A percentile compares a stretch with the other conserved stretches of the same genome.
Conservation (phyloP, 2,329 filamentous ascomycete genomes). For the Sarocladiaceae sp. region DNA sequence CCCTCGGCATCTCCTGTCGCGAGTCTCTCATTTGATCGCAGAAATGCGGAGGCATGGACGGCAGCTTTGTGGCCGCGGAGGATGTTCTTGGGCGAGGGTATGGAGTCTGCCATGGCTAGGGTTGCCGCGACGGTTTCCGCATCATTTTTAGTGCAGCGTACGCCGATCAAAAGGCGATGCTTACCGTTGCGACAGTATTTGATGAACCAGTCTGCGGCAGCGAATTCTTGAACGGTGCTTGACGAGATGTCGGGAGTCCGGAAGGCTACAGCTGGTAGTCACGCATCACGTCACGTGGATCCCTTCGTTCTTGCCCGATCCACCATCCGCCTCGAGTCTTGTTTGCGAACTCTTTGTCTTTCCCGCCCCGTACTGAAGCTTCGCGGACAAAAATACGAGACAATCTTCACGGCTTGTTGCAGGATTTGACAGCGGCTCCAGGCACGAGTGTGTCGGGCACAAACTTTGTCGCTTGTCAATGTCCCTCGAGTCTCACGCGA, state of each 20-base stretch:
- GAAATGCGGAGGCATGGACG: slow-evolving; percentile 73
- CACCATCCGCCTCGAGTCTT: not conserved
- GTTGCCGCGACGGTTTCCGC: not conserved
- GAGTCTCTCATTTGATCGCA: slow-evolving; percentile 69
- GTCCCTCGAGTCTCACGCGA: not conserved
- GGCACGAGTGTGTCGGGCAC: not conserved
- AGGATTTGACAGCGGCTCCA: not conserved
- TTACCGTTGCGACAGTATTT: not conserved
- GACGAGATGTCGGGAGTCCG: too few relatives aligned
- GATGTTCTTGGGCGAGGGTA: slow-evolving; percentile 51
- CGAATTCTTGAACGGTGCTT: too few relatives aligned
- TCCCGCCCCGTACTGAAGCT: not conserved
- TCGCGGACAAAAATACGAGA: not conserved
- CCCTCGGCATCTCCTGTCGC: slow-evolving; percentile 87
- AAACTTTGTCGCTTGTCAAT: not conserved
- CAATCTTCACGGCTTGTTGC: not conserved
- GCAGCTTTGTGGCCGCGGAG: slow-evolving; percentile 81
- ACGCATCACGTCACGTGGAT: not conserved
- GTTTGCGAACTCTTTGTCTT: not conserved
- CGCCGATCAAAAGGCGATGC: not conserved
- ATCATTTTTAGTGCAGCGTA: not conserved
- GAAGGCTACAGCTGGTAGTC: too few relatives aligned
- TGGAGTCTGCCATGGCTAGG: slow-evolving; percentile 21
- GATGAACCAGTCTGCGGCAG: too few relatives aligned
- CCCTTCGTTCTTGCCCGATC: not conserved